These are phyloP conservation scores for Aphanomyces invadans DNA, from an alignment of 352 stramenopile genomes.

Conservation along the genomic window DNA sequence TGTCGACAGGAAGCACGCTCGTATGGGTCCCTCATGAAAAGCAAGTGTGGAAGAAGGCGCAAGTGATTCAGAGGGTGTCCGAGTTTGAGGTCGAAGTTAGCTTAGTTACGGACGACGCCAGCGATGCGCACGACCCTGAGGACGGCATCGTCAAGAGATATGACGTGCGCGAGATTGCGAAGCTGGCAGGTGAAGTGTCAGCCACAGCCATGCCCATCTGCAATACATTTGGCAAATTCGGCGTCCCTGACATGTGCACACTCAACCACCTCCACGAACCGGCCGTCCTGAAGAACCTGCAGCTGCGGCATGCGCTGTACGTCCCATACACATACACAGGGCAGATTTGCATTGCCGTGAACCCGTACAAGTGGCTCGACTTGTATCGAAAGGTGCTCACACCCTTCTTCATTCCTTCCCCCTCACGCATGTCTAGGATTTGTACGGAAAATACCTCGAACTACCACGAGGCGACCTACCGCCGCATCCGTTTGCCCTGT, in stretches of 20 bases:
- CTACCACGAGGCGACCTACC: conserved; percentile 43
- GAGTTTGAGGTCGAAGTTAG: conserved; percentile 35
- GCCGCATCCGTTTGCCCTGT: conserved; percentile 67
- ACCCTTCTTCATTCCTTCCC: neutral
- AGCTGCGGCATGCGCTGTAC: conserved; percentile 55
- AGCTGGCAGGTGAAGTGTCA: conserved; percentile 60
- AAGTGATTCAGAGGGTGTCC: conserved; percentile 3
- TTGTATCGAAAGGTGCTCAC: conserved; percentile 40
- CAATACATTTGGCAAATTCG: conserved; percentile 48
- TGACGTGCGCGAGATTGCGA: conserved; percentile 52
- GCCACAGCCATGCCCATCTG: conserved; percentile 75
- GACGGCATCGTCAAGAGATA: conserved; percentile 53
- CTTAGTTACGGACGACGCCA: conserved; percentile 42
- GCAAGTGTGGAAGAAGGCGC: conserved; percentile 68
- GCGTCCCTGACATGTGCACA: conserved; percentile 41
- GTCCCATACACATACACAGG: conserved; percentile 79
- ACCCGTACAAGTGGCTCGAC: conserved; percentile 76
- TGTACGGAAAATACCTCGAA: conserved; percentile 62
- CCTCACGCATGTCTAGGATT: conserved; percentile 22
- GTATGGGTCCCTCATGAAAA: conserved; percentile 73
- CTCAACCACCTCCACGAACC: conserved; percentile 76
- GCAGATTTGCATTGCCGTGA: conserved; percentile 73
- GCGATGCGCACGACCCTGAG: conserved; percentile 46
- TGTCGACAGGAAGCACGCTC: conserved; percentile 35
- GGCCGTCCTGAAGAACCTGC: conserved; percentile 66